Evolutionary conservation across 495 filamentous ascomycete species (phyloP).

Genomic region (Penicillium paxilli): DNA sequence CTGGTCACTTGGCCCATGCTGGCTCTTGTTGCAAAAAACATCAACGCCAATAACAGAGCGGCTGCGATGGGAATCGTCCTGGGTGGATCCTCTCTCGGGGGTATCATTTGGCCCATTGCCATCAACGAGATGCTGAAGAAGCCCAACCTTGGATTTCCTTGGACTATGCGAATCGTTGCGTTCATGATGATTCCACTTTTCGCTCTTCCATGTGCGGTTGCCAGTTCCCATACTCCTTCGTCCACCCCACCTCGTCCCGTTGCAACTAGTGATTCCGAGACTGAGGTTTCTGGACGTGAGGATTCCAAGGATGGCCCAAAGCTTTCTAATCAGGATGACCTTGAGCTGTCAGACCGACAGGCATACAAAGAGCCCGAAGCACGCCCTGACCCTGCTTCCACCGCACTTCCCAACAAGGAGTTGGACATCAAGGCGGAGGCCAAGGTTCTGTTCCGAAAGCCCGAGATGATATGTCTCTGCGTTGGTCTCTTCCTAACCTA

Average conservation of each 20-base stretch:
- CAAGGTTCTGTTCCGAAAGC: slow-evolving; percentile 23
- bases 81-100: slow-evolving; percentile 58
- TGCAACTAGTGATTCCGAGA: neutral
- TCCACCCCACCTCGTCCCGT: neutral
- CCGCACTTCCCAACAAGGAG: too few species aligned
- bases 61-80: slow-evolving; percentile 56
- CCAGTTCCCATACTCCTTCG: neutral
- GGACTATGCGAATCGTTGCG: slow-evolving; percentile 50
- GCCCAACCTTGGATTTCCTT: slow-evolving; percentile 42
- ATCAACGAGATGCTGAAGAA: slow-evolving; percentile 38
- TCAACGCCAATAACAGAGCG: slow-evolving; percentile 49
- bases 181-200: slow-evolving; percentile 58
- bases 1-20: slow-evolving; percentile 53
- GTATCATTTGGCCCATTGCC: slow-evolving; percentile 48
- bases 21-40: slow-evolving; percentile 53
- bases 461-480: slow-evolving; percentile 48
- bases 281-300: neutral
- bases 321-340: neutral
- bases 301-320: neutral
- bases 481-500: slow-evolving; percentile 41
- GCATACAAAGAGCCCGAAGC: too few species aligned
- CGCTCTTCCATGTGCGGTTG: slow-evolving; percentile 44
- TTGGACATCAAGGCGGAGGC: slow-evolving; percentile 12
- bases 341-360: neutral
- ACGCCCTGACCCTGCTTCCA: too few species aligned